Evolutionary conservation across 2,329 filamentous ascomycete species (phyloP).

Genomic region (Pseudogymnoascus sp.): DNA sequence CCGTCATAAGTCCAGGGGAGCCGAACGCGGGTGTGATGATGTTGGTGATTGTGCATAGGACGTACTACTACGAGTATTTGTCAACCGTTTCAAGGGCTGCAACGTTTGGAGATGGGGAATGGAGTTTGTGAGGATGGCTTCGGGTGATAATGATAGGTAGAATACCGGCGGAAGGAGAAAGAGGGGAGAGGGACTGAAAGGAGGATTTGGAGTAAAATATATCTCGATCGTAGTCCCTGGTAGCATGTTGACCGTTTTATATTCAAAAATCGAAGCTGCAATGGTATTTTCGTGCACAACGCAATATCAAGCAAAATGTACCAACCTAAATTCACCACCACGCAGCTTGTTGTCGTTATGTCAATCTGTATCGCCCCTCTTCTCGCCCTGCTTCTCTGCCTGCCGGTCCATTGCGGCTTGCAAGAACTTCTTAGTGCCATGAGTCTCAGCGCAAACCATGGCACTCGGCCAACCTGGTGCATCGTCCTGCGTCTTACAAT

Average conservation of each 20-base stretch:
- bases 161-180: not conserved
- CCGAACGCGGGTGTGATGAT: no score
- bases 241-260: not conserved
- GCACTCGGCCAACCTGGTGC: not conserved
- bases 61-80: no score
- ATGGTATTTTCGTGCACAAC: not conserved
- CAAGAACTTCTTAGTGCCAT: not conserved
- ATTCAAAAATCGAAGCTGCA: not conserved
- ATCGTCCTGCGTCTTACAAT: not conserved
- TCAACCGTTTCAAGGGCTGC: no score
- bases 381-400: not conserved
- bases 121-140: no score
- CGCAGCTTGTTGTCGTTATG: not conserved
- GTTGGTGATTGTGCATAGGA: no score
- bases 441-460: not conserved
- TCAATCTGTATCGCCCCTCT: not conserved
- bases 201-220: not conserved
- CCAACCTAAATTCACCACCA: not conserved
- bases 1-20: no score
- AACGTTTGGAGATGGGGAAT: no score
- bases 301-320: not conserved
- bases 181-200: not conserved
- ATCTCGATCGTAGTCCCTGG: not conserved
- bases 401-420: not conserved
- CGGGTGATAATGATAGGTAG: no score